Percentiles rank a stretch among this genome's conserved stretches.
Evolutionary conservation across 2,329 filamentous ascomycete species (phyloP).

Genomic region (Exserohilum rostratum): DNA sequence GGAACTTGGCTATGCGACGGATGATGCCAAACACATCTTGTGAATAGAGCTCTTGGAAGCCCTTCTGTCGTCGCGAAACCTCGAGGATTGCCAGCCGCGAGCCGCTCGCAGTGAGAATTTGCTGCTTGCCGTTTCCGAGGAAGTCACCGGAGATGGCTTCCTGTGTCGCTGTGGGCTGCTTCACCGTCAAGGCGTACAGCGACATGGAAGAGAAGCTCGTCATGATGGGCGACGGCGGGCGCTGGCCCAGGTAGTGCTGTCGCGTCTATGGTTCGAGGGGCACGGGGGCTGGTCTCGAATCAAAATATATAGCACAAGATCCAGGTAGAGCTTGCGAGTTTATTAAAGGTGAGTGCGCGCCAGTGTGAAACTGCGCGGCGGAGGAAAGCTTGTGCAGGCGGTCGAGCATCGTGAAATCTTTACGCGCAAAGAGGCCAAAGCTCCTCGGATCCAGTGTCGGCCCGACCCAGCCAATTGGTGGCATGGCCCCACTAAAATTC

Average conservation of each 20-base stretch:
- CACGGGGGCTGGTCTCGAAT: conserved; percentile 1
- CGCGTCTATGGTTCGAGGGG: conserved; percentile 17
- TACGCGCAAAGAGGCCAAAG: conserved; percentile 16
- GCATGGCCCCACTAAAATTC: conserved; percentile 24
- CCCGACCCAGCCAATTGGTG: conserved; percentile 18
- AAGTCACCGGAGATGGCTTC: conserved; percentile 95
- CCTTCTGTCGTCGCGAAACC: conserved; percentile 83
- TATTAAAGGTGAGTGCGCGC: conserved; percentile 7
- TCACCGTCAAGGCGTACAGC: conserved; percentile 95
- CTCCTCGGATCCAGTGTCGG: conserved; percentile 18
- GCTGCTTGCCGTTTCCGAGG: conserved; percentile 93
- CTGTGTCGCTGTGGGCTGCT: conserved; percentile 85
- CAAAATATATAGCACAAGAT: background rate
- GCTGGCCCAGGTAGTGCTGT: conserved; percentile 32
- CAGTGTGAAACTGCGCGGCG: conserved; percentile 8
- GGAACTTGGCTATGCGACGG: conserved; percentile 83
- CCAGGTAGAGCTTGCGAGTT: background rate
- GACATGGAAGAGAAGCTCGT: conserved; percentile 99
- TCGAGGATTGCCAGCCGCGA: conserved; percentile 87
- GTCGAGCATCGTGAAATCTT: conserved; percentile 14
- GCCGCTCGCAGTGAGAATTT: conserved; percentile 92
- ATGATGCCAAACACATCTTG: conserved; percentile 98
- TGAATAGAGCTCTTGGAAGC: conserved; percentile 82
- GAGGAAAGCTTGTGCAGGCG: conserved; percentile 1
- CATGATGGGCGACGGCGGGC: conserved; percentile 65